Evolutionary conservation across 495 filamentous ascomycete species (phyloP).

Genomic region (Pyrenopolyporus hunteri): DNA sequence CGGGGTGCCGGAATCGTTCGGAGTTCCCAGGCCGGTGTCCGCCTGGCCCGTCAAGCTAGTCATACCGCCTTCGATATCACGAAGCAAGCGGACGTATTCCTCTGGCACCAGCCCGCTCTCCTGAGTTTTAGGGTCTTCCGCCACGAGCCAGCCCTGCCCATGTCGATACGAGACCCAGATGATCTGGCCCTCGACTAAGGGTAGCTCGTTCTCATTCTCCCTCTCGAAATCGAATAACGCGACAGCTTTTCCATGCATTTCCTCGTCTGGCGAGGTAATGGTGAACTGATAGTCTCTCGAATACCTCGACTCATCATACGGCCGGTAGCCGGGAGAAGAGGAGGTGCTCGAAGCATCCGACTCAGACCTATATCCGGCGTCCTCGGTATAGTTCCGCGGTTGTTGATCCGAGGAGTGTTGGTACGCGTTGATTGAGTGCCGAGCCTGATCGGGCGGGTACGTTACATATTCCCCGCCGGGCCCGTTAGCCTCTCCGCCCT

Average conservation of each 20-base stretch:
- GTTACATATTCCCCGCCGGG: conserved; percentile 82
- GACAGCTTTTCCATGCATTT: conserved; percentile 96
- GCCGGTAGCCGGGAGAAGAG: conserved; percentile 57
- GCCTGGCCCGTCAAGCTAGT: conserved; percentile 57
- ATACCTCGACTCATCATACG: conserved; percentile 70
- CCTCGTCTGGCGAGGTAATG: conserved; percentile 93
- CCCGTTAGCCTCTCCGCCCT: conserved; percentile 70
- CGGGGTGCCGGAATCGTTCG: conserved; percentile 59
- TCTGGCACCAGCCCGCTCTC: conserved; percentile 89
- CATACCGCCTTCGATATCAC: conserved; percentile 81
- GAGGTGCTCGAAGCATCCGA: conserved; percentile 64
- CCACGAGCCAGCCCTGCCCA: conserved; percentile 96
- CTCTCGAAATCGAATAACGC: conserved; percentile 93
- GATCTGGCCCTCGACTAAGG: conserved; percentile 90
- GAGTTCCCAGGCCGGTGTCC: conserved; percentile 48
- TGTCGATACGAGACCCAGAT: conserved; percentile 96
- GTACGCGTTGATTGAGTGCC: conserved; percentile 57
- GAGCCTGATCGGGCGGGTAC: conserved; percentile 70
- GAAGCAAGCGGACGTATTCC: conserved; percentile 91
- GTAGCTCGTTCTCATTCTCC: conserved; percentile 96
- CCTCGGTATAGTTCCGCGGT: conserved; percentile 64
- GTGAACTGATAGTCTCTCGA: conserved; percentile 93
- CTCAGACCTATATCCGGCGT: conserved; percentile 59
- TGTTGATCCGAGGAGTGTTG: conserved; percentile 49
- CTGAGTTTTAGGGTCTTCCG: conserved; percentile 90